A percentile compares a stretch with the other conserved stretches of the same genome.
Conservation (phyloP, 2,329 filamentous ascomycete species). For the Microcera coccophila region DNA sequence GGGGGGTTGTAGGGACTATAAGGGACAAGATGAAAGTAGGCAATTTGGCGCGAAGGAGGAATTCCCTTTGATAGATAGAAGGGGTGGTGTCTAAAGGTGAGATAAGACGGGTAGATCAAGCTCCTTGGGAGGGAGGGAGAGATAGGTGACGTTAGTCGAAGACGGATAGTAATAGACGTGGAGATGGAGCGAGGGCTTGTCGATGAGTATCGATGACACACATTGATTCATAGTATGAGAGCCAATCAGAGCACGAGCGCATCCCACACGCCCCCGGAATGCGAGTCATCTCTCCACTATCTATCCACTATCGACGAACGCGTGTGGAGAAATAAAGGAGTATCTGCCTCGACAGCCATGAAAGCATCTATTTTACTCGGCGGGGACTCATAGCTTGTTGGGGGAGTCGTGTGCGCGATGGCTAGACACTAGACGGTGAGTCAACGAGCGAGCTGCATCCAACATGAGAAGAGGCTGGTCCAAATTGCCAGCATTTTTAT, state of each 20-base stretch:
- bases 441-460: background rate
- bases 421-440: too few relatives aligned
- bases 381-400: too few relatives aligned
- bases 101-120: too few relatives aligned
- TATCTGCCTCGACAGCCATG: background rate
- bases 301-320: constrained; percentile 46
- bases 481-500: too few relatives aligned
- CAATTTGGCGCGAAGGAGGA: background rate
- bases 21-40: background rate
- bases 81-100: background rate
- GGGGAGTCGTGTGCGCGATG: too few relatives aligned
- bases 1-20: constrained; percentile 2
- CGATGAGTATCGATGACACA: constrained; percentile 14
- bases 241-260: constrained; percentile 32
- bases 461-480: too few relatives aligned
- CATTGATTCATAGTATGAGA: constrained; percentile 21
- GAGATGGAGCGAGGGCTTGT: constrained; percentile 8
- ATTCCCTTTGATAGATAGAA: background rate
- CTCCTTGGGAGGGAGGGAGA: too few relatives aligned
- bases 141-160: background rate
- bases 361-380: too few relatives aligned
- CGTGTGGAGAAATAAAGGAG: constrained; percentile 3
- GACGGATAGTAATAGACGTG: constrained; percentile 4
- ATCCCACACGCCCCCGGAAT: constrained; percentile 36
- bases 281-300: constrained; percentile 48